phyloP scores from a whole-genome alignment of 1,284 basidiomycete species.

The Grifola frondosa region DNA sequence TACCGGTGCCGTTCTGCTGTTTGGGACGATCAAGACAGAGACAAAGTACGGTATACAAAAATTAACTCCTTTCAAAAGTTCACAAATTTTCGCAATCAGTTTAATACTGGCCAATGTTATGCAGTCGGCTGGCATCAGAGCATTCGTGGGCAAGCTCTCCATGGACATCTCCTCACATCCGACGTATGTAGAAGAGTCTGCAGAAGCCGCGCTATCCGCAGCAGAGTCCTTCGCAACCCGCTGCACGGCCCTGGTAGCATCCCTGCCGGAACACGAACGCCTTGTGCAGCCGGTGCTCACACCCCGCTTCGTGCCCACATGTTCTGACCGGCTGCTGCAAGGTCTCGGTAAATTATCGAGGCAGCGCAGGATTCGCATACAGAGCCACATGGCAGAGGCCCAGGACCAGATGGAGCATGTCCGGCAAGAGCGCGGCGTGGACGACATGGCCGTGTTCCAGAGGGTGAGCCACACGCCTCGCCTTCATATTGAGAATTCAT shows the following conservation, averaged over 20 bases:
- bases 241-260: constrained; percentile 42
- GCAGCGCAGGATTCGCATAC: constrained; percentile 32
- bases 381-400: constrained; percentile 61
- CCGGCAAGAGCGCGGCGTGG: constrained; percentile 51
- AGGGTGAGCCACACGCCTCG: constrained; percentile 40
- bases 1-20: constrained; percentile 73
- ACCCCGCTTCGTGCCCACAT: constrained; percentile 81
- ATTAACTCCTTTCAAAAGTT: background rate
- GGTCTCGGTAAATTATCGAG: constrained; percentile 49
- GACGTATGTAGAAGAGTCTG: constrained; percentile 67
- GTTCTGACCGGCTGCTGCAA: constrained; percentile 61
- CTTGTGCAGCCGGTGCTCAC: constrained; percentile 75
- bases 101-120: constrained; percentile 74
- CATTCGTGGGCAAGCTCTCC: constrained; percentile 80
- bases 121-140: constrained; percentile 69
- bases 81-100: constrained; percentile 36
- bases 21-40: constrained; percentile 78
- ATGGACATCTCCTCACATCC: constrained; percentile 79
- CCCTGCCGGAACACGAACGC: constrained; percentile 43
- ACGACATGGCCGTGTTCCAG: constrained; percentile 75
- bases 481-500: background rate
- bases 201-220: constrained; percentile 47
- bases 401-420: constrained; percentile 75
- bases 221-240: constrained; percentile 56
- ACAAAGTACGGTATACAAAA: constrained; percentile 63